Evolutionary conservation across 257 asterid genomes (phyloP).

Genomic region (Scutellaria barbata): DNA sequence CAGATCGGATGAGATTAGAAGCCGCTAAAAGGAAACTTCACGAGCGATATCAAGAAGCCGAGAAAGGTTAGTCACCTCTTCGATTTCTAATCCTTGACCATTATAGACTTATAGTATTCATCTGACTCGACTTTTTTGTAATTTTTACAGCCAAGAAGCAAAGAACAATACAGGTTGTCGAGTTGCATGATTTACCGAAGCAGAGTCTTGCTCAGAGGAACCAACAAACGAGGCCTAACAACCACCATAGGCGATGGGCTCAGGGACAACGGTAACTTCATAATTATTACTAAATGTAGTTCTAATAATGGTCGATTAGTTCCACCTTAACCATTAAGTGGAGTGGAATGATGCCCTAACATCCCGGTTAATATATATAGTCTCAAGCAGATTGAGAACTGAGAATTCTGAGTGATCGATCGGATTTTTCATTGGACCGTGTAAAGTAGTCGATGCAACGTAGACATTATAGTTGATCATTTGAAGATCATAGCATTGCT

Average conservation of each 20-base stretch:
- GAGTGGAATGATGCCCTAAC: conserved; percentile 33
- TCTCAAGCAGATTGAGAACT: conserved; percentile 20
- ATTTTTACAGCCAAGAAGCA: conserved; percentile 71
- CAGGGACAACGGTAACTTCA: conserved; percentile 55
- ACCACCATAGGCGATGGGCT: conserved; percentile 56
- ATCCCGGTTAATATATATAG: conserved; percentile 26
- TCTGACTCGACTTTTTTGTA: neutral
- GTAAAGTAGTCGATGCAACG: conserved; percentile 11
- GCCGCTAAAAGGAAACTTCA: conserved; percentile 74
- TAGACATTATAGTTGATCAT: conserved; percentile 31
- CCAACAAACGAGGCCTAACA: conserved; percentile 54
- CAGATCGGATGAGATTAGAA: conserved; percentile 52
- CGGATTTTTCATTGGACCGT: neutral
- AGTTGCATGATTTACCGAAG: conserved; percentile 80
- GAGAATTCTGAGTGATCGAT: conserved; percentile 13
- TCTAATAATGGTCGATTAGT: conserved; percentile 19
- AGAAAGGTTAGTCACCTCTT: conserved; percentile 55
- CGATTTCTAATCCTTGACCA: neutral
- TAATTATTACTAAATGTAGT: conserved; percentile 25
- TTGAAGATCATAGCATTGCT: conserved; percentile 14
- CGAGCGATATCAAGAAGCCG: conserved; percentile 71
- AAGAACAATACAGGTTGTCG: conserved; percentile 83
- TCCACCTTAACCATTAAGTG: conserved; percentile 32
- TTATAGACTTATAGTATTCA: neutral
- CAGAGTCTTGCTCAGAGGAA: conserved; percentile 58